Evolutionary conservation across 148 eudicot genomes (phyloP), one percentile per base, ranked within the genome.

Genomic region (Persicaria maculosa): DNA sequence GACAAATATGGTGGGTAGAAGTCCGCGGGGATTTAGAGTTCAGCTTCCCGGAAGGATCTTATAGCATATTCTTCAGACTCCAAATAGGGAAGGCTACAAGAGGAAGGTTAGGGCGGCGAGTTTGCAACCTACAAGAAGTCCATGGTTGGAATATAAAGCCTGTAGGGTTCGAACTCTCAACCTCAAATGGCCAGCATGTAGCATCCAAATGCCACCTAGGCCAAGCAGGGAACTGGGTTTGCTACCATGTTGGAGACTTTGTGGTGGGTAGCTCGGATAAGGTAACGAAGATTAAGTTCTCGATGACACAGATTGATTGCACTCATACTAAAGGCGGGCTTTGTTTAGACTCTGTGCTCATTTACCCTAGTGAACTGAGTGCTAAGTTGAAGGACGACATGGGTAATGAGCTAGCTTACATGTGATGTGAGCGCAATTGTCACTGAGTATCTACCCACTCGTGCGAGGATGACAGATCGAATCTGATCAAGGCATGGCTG

Each of bases 1-100:
- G 88, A 19, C 92, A 91, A 75, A 84, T 84, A 71, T 91, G 97
- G 97, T 91, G 97, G 97, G 58, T 91, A 15, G 94, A 91, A 75
- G 87, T 85, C 1, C 81, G 80, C 36, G 97, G 97, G 22, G 83
- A 81, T 65, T 0, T 88, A 7, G 92, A 89, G 58, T 87, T 89
- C 78, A 81, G 77, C 20, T 86, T 89, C 76, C 90, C 93, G 4
- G 79, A 77, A 0, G 94, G 92, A 22, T 71, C 47, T 12, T 91
- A 87, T 57, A 80, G 88, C 77, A 76, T 91, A 0, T 86, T 74
- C 74, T 91, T 91, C 83, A 75, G 92, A 4, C 79, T 91, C 59
- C 90, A 78, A 4, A 59, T 89, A 3, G 92, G 97, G 6, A 82
- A 82, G 16, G 6, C 83, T n/a, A 47, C 83, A 31, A 82, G 47